These are phyloP conservation scores for Spencermartinsiella ligniputridi DNA, from an alignment of 1,139 yeast genomes.

Conservation along the genomic window DNA sequence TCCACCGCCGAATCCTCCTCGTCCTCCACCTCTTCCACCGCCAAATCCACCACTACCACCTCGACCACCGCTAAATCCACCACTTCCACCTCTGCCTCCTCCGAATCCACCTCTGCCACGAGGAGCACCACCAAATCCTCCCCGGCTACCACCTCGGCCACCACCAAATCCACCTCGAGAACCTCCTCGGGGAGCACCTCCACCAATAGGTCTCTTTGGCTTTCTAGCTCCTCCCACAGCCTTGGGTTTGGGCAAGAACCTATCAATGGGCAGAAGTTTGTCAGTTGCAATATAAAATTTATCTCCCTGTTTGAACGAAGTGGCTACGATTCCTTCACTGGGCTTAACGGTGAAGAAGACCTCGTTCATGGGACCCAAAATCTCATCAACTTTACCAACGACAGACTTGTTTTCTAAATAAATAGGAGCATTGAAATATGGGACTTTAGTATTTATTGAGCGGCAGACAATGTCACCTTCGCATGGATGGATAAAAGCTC, in stretches of 20 bases:
- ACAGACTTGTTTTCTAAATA: slow-evolving; percentile 88
- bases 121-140: not conserved
- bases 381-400: slow-evolving; percentile 97
- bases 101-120: slow-evolving; percentile 4
- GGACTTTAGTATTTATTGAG: slow-evolving; percentile 88
- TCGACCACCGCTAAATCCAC: slow-evolving; percentile 1
- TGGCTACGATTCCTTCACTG: slow-evolving; percentile 91
- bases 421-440: slow-evolving; percentile 98
- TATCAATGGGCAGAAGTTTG: slow-evolving; percentile 88
- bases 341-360: slow-evolving; percentile 96
- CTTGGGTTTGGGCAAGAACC: slow-evolving; percentile 92
- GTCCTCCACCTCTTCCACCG: slow-evolving; percentile 26
- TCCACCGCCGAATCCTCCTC: slow-evolving; percentile 38
- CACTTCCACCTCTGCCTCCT: slow-evolving; percentile 3
- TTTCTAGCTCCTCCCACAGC: slow-evolving; percentile 68
- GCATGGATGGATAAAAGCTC: slow-evolving; percentile 83
- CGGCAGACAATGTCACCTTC: slow-evolving; percentile 98
- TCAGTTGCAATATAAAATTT: slow-evolving; percentile 94
- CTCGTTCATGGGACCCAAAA: slow-evolving; percentile 94
- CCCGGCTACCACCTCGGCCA: slow-evolving; percentile 42
- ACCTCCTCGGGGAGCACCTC: slow-evolving; percentile 41
- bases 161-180: slow-evolving; percentile 45
- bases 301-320: slow-evolving; percentile 91
- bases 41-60: slow-evolving; percentile 1
- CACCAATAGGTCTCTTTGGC: slow-evolving; percentile 53